Conservation (phyloP, 2,329 filamentous ascomycete species). For the Beauveria sp. region DNA sequence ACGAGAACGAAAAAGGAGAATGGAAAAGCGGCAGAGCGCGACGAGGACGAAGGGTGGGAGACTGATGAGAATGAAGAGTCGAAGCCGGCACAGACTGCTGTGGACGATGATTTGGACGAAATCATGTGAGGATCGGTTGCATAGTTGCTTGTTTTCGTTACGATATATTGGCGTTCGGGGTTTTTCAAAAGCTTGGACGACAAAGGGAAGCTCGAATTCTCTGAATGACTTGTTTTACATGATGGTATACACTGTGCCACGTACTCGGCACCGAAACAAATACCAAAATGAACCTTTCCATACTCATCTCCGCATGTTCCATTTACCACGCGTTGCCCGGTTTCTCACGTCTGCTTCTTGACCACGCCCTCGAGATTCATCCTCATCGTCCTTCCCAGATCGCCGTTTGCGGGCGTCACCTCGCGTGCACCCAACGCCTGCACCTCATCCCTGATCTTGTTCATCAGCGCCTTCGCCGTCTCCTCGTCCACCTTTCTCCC, state of each 20-base stretch:
- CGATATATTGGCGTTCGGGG: not conserved
- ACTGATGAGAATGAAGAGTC: conserved; percentile 25
- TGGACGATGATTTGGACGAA: conserved; percentile 26
- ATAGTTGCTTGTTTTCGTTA: not conserved
- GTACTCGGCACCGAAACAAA: not conserved
- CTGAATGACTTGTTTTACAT: not conserved
- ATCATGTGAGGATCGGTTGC: conserved; percentile 20
- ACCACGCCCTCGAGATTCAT: conserved; percentile 33
- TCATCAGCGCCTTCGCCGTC: conserved; percentile 53
- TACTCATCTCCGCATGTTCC: not conserved
- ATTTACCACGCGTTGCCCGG: not conserved
- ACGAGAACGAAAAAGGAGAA: conserved; percentile 15
- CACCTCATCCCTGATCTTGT: conserved; percentile 27
- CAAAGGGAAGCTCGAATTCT: not conserved
- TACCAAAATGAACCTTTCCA: not conserved
- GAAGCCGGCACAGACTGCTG: conserved; percentile 11
- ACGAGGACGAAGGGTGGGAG: conserved; percentile 19
- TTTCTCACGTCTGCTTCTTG: conserved; percentile 11
- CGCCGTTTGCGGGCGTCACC: conserved; percentile 37
- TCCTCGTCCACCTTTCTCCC: conserved; percentile 50
- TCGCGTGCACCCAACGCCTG: conserved; percentile 34
- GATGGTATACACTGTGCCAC: not conserved
- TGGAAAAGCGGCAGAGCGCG: conserved; percentile 14
- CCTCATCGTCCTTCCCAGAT: conserved; percentile 34
- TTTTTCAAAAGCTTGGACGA: not conserved